Percentiles rank a stretch among this genome's conserved stretches.
Evolutionary conservation across 225 moss, liverwort and hornwort species (phyloP).

Genomic region (Rhytidiadelphus loreus): DNA sequence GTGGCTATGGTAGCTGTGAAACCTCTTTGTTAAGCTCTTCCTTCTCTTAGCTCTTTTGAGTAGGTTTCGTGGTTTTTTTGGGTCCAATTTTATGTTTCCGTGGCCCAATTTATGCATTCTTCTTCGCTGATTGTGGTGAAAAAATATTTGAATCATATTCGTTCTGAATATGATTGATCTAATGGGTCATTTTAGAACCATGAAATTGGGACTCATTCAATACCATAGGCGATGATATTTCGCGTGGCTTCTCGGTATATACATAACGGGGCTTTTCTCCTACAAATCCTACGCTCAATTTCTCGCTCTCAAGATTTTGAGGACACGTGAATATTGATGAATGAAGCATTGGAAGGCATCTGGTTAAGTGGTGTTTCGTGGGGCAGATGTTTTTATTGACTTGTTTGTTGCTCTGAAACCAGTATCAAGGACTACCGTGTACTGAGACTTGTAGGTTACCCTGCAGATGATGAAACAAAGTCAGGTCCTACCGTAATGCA

Average conservation of each 20-base stretch:
- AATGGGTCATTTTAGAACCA: neutral
- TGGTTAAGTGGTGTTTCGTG: neutral
- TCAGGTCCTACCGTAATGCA: slow-evolving; percentile 19
- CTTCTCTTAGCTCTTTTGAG: neutral
- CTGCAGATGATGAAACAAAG: slow-evolving; percentile 17
- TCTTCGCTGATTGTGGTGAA: neutral
- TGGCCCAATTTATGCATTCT: too few species aligned
- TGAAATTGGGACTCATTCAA: neutral
- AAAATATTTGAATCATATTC: neutral
- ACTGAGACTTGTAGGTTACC: neutral
- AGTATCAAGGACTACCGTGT: neutral
- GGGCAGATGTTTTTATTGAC: neutral
- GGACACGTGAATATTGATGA: neutral
- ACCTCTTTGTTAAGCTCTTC: neutral
- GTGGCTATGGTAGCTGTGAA: neutral
- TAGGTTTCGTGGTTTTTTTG: neutral
- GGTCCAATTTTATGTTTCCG: neutral
- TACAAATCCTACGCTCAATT: neutral
- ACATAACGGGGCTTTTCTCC: neutral
- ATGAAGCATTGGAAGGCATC: neutral
- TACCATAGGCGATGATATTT: neutral
- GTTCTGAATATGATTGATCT: neutral
- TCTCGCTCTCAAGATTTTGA: neutral
- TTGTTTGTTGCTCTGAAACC: neutral
- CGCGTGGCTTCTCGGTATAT: neutral